These are phyloP conservation scores for Phytopythium oedochilum DNA, from an alignment of 352 stramenopile genomes.

Conservation along the genomic window DNA sequence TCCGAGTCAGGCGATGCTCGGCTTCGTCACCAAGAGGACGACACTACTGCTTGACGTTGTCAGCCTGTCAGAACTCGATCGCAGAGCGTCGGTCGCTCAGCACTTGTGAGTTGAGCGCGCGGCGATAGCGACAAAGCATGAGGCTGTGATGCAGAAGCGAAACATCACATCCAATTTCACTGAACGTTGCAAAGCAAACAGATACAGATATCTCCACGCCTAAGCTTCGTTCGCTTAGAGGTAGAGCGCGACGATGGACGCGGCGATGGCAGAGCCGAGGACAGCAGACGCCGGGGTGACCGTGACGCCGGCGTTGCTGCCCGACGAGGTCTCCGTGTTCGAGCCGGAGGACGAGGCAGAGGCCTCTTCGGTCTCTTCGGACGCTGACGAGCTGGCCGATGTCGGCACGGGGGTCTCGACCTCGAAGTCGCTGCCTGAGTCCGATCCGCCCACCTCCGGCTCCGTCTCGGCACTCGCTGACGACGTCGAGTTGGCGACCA, in stretches of 20 bases:
- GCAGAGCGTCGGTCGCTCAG: no score
- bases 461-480: constrained; percentile 18
- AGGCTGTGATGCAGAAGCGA: not conserved
- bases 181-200: no score
- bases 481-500: constrained; percentile 17
- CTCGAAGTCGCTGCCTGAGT: constrained; percentile 19
- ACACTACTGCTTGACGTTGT: no score
- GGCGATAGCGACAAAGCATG: no score
- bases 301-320: constrained; percentile 9
- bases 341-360: constrained; percentile 17
- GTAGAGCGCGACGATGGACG: constrained; percentile 15
- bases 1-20: no score
- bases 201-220: no score
- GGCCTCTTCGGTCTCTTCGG: constrained; percentile 8
- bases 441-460: constrained; percentile 19
- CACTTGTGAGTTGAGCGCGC: no score
- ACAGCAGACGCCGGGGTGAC: constrained; percentile 9
- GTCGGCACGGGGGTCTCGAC: constrained; percentile 17
- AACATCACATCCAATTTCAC: no score
- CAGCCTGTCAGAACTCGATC: no score
- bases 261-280: constrained; percentile 15
- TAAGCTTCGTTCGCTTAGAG: constrained; percentile 12
- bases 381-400: constrained; percentile 11
- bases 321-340: constrained; percentile 8
- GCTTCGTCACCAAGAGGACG: no score